Evolutionary conservation across 495 filamentous ascomycete genomes (phyloP).

Genomic region (Penicillium herquei): DNA sequence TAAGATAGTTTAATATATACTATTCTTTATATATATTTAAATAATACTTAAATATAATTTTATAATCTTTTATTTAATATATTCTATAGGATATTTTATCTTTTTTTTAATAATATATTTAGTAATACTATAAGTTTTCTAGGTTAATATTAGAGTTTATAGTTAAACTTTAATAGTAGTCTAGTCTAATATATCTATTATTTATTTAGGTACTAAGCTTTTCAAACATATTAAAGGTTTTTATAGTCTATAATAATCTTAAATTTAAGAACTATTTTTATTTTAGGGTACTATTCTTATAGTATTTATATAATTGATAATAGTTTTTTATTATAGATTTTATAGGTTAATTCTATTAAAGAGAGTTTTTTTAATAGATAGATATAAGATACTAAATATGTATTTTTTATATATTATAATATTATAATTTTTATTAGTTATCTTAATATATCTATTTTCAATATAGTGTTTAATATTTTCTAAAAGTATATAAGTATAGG

Average conservation of each 20-base stretch:
- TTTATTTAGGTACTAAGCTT: slow-evolving; percentile 1
- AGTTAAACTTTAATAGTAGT: not conserved
- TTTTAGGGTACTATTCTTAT: not conserved
- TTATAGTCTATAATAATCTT: not conserved
- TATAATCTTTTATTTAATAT: no score
- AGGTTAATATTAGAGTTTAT: not conserved
- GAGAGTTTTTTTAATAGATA: not conserved
- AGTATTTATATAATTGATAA: not conserved
- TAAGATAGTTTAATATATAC: not conserved
- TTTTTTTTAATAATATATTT: slow-evolving; percentile 1
- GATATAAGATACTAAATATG: not conserved
- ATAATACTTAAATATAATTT: not conserved
- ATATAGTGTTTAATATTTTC: not conserved
- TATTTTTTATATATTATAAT: not conserved
- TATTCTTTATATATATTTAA: not conserved
- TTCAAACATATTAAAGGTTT: not conserved
- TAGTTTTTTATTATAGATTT: not conserved
- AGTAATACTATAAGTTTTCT: not conserved
- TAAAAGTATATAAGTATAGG: not conserved
- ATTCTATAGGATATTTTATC: not conserved
- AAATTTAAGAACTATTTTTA: not conserved
- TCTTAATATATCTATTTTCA: not conserved
- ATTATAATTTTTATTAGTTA: not conserved
- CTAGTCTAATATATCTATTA: not conserved
- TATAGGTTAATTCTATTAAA: not conserved